These are phyloP conservation scores for Ogataea methylovora DNA, from an alignment of 805 yeast genomes.

Conservation along the genomic window DNA sequence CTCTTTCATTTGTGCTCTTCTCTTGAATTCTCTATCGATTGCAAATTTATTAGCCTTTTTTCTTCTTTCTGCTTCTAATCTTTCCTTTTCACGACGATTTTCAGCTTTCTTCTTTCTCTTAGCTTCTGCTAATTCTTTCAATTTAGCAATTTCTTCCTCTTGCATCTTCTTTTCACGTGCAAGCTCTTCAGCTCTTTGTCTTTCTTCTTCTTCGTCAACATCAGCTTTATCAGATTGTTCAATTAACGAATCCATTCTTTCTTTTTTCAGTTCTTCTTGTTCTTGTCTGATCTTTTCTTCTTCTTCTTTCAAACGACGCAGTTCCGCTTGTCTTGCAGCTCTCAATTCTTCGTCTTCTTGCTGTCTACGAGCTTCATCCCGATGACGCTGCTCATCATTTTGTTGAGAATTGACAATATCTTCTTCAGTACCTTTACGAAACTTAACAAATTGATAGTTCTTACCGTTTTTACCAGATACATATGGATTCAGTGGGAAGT, in stretches of 20 bases:
- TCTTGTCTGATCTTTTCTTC: constrained; percentile 7
- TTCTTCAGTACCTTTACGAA: constrained; percentile 18
- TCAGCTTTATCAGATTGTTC: constrained; percentile 9
- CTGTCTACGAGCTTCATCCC: too few relatives aligned
- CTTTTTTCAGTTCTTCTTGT: constrained; percentile 8
- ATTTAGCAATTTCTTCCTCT: constrained; percentile 14
- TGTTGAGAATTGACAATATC: constrained; percentile 21
- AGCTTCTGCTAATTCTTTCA: constrained; percentile 21
- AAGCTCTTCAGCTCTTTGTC: constrained; percentile 12
- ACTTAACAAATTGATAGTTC: constrained; percentile 24
- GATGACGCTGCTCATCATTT: constrained; percentile 10
- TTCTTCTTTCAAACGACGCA: constrained; percentile 5
- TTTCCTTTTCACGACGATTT: constrained; percentile 2
- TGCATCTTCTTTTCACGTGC: constrained; percentile 22
- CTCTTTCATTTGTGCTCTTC: constrained; percentile 15
- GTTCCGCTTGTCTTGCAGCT: not conserved
- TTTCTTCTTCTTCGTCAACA: constrained; percentile 21
- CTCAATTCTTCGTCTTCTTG: too few relatives aligned
- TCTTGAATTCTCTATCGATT: constrained; percentile 21
- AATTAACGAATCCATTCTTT: constrained; percentile 4
- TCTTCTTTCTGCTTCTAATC: constrained; percentile 13
- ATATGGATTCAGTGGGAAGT: constrained; percentile 23
- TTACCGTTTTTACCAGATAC: constrained; percentile 22
- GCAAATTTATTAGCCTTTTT: constrained; percentile 15
- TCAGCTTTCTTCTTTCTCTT: constrained; percentile 16